phyloP scores from a whole-genome alignment of 345 rosid genomes.

The Rhodomyrtus tomentosa region DNA sequence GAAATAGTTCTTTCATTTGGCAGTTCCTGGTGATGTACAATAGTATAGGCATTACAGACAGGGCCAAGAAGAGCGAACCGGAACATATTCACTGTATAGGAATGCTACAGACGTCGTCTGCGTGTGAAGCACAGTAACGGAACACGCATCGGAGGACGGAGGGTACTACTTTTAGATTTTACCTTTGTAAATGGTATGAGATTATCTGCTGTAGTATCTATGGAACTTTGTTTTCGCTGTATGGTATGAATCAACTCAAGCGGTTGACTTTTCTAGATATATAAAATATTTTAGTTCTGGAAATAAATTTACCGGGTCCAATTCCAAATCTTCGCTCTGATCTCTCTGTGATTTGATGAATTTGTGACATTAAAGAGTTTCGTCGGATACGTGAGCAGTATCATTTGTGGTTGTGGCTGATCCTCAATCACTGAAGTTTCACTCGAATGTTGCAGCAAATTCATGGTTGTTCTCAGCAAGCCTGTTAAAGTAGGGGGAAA shows the following conservation, averaged over 20 bases:
- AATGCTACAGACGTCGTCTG: not conserved
- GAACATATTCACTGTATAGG: not conserved
- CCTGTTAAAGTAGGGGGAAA: not conserved
- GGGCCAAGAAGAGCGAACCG: not conserved
- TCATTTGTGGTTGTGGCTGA: not conserved
- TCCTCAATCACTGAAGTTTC: not conserved
- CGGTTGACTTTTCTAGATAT: not conserved
- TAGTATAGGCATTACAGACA: not conserved
- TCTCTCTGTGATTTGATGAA: not conserved
- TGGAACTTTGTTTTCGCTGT: not conserved
- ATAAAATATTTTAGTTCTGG: not conserved
- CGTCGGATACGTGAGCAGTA: not conserved
- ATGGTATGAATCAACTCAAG: not conserved
- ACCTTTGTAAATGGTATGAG: not conserved
- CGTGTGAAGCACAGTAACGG: not conserved
- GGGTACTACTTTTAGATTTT: not conserved
- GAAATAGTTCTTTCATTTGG: not conserved
- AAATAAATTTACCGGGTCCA: not conserved
- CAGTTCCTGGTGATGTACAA: not conserved
- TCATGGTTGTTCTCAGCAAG: not conserved
- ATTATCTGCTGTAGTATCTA: not conserved
- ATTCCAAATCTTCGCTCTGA: not conserved
- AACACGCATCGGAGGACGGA: not conserved
- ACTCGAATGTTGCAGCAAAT: not conserved
- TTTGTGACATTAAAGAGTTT: not conserved